Evolutionary conservation across 2,329 filamentous ascomycete species (phyloP), one percentile per base, ranked within the genome.

Genomic region (Fusarium tjaetaba): DNA sequence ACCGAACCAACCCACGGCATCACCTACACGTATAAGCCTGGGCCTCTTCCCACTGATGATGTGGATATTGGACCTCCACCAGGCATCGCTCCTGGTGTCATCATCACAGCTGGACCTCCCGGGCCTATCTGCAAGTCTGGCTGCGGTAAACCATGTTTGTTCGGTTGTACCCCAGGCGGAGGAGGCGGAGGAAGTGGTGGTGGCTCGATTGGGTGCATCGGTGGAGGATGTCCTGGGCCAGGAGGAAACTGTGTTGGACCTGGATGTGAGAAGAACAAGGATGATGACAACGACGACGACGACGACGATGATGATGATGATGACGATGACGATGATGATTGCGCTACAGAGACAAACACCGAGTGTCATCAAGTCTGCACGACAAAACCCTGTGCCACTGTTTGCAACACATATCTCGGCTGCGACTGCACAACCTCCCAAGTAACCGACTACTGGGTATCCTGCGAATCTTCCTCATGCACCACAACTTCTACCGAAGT

Each of bases 381-480:
- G 4, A 68, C 58, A 22, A 55, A 38, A 4, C 67, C 64, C 4
- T 70, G 67, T 16, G 36, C 41, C 2, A 70, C 67, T 1, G 66
- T 70, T 4, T 70, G 64, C 58, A 70, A 70, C 28, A 68, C 67
- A 8, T 70, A 68, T 15, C 36, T 68, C 4, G 64, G 67, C 30
- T 70, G 63, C 41, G 67, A 70, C 46, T 68, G 64, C 10, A 62
- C 63, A 13, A 70, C 67, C 4, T 68, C 67, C 5, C 22, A n/a
- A 22, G 52, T 63, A 18, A 68, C 64, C 42, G 64, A 70, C 42
- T 68, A 70, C 11, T 70, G 67, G 67, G 64, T 70, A 63, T 70
- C 52, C 10, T 70, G 64, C 30, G 20, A 59, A 4, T 57, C 64
- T 16, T 39, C 52, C 5, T 68, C 64, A 13, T 70, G 64, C 30